These are phyloP conservation scores for Stellera chamaejasme DNA, from an alignment of 345 rosid species.

Conservation along the genomic window DNA sequence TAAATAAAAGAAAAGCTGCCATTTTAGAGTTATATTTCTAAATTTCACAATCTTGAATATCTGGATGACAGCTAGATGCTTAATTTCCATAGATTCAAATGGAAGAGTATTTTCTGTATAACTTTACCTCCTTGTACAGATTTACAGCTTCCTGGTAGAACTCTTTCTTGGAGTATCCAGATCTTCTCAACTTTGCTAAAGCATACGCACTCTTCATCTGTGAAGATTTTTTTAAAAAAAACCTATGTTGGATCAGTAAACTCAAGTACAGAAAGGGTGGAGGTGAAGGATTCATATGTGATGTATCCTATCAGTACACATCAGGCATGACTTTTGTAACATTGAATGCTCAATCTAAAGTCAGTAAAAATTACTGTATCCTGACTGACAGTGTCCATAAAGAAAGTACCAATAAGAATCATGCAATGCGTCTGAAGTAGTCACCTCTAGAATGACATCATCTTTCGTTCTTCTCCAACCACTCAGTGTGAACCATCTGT, in stretches of 20 bases:
- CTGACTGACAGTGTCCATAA: no score
- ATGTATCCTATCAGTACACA: no score
- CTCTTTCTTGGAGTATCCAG: conserved; percentile 69
- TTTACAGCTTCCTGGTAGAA: conserved; percentile 74
- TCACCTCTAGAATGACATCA: conserved; percentile 68
- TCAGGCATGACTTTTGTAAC: no score
- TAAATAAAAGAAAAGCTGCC: conserved; percentile 2
- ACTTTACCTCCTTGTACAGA: conserved; percentile 65
- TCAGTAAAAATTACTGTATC: no score
- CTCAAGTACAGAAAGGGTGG: no score
- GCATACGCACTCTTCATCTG: conserved; percentile 91
- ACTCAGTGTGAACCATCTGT: conserved; percentile 75
- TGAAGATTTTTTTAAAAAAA: conserved; percentile 5
- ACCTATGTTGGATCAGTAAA: no score
- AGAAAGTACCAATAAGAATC: no score
- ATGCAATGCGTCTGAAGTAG: neutral
- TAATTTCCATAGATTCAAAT: neutral
- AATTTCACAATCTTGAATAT: no score
- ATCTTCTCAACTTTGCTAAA: conserved; percentile 68
- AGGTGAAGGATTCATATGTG: no score
- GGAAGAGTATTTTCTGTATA: neutral
- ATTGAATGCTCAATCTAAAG: no score
- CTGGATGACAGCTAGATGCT: no score
- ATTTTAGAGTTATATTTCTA: no score
- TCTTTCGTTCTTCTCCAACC: conserved; percentile 96